Percentiles rank a stretch among this genome's conserved stretches.
Conservation (phyloP, 495 filamentous ascomycete genomes). For the Annulohypoxylon moriforme region DNA sequence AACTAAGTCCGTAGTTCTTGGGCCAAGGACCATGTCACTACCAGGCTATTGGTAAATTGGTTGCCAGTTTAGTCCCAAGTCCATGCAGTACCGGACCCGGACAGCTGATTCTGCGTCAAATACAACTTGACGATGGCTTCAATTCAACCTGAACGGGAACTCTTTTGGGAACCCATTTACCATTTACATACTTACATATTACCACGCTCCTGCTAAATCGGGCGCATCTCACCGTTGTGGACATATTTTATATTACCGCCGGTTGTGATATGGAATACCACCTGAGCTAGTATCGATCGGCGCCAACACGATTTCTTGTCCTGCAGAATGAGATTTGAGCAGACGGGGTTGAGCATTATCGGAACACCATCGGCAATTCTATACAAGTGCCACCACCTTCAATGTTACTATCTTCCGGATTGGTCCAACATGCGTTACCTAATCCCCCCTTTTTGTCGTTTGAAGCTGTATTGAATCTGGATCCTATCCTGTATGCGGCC, state of each 20-base stretch:
- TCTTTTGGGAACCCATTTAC: background rate
- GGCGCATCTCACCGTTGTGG: background rate
- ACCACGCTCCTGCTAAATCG: background rate
- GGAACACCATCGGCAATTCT: constrained; percentile 40
- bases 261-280: constrained; percentile 20
- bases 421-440: constrained; percentile 35
- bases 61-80: constrained; percentile 12
- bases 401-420: constrained; percentile 37
- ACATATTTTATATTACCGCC: constrained; percentile 11
- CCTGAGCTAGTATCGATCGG: constrained; percentile 14
- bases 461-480: constrained; percentile 35
- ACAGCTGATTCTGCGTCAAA: constrained; percentile 13
- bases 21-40: constrained; percentile 30
- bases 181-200: background rate
- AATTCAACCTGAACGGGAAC: background rate
- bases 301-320: constrained; percentile 22
- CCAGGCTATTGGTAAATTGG: constrained; percentile 39
- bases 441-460: constrained; percentile 27
- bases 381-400: constrained; percentile 36
- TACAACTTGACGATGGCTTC: constrained; percentile 36
- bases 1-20: constrained; percentile 21
- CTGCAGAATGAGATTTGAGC: constrained; percentile 38
- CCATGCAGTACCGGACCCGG: constrained; percentile 16
- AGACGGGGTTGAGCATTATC: constrained; percentile 42
- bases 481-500: constrained; percentile 32